A percentile compares a stretch with the other conserved stretches of the same genome.
Conservation (phyloP, 176 grass and related monocot species). For the Oryza rufipogon region DNA sequence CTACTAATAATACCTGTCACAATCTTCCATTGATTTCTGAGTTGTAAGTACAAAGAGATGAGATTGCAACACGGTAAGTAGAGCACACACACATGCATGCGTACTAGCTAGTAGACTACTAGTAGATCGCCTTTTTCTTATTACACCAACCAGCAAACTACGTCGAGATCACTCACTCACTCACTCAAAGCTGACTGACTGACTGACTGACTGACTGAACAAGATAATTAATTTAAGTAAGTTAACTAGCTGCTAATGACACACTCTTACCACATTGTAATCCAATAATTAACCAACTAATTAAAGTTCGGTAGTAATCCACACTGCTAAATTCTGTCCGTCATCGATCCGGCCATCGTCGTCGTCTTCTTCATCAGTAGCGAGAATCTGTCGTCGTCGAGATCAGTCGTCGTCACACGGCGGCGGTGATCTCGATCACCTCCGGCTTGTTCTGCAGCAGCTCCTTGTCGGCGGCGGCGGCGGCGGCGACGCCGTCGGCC, state of each 20-base stretch:
- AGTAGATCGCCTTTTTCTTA: no score
- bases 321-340: not conserved
- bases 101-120: no score
- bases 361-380: not conserved
- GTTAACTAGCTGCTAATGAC: not conserved
- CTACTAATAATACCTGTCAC: not conserved
- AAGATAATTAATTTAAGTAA: not conserved
- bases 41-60: not conserved
- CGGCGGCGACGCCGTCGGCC: not conserved
- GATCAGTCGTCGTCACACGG: not conserved
- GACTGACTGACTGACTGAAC: not conserved
- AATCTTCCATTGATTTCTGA: not conserved
- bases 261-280: not conserved
- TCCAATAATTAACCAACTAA: slow-evolving; percentile 35
- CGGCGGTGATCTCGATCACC: slow-evolving; percentile 53
- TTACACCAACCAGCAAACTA: no score
- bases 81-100: not conserved
- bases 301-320: not conserved
- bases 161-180: not conserved
- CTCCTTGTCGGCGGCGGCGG: slow-evolving; percentile 12
- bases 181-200: not conserved
- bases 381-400: not conserved
- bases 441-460: slow-evolving; percentile 36
- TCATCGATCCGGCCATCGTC: not conserved
- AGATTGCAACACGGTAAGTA: not conserved